These are phyloP conservation scores for Anisodus acutangulus DNA, from an alignment of 257 asterid species.

Conservation along the genomic window DNA sequence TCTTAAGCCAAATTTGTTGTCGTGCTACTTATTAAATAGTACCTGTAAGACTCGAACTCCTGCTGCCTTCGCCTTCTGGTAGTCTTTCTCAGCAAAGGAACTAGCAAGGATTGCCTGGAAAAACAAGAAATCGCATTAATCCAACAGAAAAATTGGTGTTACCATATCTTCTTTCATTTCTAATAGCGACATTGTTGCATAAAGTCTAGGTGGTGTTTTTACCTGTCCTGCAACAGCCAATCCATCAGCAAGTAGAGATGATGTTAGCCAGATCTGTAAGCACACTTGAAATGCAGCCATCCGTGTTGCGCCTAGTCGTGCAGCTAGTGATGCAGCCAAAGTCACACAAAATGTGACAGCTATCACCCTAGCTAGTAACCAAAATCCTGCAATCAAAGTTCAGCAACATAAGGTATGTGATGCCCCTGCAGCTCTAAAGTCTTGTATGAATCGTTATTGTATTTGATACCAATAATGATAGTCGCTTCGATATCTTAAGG, in stretches of 20 bases:
- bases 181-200: background rate
- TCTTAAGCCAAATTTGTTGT: background rate
- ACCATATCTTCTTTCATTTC: background rate
- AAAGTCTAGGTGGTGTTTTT: background rate
- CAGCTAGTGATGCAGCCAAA: conserved; percentile 83
- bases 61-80: conserved; percentile 73
- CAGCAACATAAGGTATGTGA: background rate
- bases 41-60: conserved; percentile 90
- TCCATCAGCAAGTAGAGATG: conserved; percentile 97
- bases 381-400: conserved; percentile 49
- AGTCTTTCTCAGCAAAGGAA: conserved; percentile 94
- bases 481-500: background rate
- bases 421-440: background rate
- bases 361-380: conserved; percentile 74
- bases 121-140: background rate
- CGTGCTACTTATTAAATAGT: background rate
- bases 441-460: background rate
- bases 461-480: background rate
- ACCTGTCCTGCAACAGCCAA: conserved; percentile 99
- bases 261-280: conserved; percentile 90
- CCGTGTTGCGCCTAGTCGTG: conserved; percentile 75
- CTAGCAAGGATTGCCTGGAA: conserved; percentile 91
- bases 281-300: conserved; percentile 99
- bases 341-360: conserved; percentile 95
- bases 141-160: too few species aligned